Evolutionary conservation across 2,329 filamentous ascomycete species (phyloP).

Genomic region (Mariannaea elegans): DNA sequence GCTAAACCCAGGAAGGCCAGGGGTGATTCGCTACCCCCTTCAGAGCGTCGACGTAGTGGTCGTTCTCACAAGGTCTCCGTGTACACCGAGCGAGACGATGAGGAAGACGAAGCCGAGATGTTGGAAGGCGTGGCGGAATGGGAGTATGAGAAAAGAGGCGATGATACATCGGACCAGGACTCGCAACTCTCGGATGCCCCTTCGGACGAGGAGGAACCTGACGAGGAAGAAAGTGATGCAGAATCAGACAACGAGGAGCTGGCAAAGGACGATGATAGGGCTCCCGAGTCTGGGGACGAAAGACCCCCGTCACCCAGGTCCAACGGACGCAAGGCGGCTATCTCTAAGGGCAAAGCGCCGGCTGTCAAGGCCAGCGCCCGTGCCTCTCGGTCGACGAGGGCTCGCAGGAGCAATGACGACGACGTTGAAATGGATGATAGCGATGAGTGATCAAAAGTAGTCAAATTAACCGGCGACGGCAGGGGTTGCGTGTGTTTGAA

Average conservation of each 20-base stretch:
- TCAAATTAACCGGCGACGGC: background rate
- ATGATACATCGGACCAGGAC: slow-evolving; percentile 10
- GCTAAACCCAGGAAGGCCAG: slow-evolving; percentile 45
- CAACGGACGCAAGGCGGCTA: slow-evolving; percentile 36
- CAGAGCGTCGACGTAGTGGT: slow-evolving; percentile 66
- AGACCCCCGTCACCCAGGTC: slow-evolving; percentile 34
- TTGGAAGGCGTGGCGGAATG: slow-evolving; percentile 67
- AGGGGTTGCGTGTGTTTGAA: background rate
- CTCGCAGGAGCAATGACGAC: slow-evolving; percentile 41
- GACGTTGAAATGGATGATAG: slow-evolving; percentile 50
- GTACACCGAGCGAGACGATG: slow-evolving; percentile 66
- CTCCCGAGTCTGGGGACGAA: slow-evolving; percentile 28
- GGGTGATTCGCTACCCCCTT: slow-evolving; percentile 45
- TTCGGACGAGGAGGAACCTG: slow-evolving; percentile 22
- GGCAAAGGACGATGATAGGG: slow-evolving; percentile 24
- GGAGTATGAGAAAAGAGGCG: slow-evolving; percentile 55
- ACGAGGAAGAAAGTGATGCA: slow-evolving; percentile 21
- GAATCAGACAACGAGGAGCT: slow-evolving; percentile 20
- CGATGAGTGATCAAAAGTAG: slow-evolving; percentile 35
- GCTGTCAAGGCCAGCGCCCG: slow-evolving; percentile 39
- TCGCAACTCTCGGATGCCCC: slow-evolving; percentile 37
- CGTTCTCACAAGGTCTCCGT: slow-evolving; percentile 56
- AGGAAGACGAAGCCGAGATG: slow-evolving; percentile 70
- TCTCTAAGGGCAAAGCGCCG: slow-evolving; percentile 36
- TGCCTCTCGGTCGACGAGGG: slow-evolving; percentile 37